Evolutionary conservation across 139 green algal species (phyloP).

Genomic region (Penium margaritaceum): DNA sequence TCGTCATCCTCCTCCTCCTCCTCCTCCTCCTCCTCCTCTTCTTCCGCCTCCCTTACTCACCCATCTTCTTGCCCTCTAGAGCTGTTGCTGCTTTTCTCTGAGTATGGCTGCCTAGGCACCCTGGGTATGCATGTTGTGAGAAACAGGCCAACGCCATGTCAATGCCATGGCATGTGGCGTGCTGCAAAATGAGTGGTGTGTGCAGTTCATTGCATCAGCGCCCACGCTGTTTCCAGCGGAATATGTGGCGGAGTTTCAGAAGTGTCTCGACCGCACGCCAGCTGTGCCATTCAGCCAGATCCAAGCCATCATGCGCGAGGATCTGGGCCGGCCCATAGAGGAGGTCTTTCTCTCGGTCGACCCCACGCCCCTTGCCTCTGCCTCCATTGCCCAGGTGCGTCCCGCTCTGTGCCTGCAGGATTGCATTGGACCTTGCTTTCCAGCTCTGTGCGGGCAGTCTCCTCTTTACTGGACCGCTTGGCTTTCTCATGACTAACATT

Average conservation of each 20-base stretch:
- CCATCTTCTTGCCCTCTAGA: not conserved
- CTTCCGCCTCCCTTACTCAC: not conserved
- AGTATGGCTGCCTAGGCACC: not conserved
- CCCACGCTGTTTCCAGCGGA: constrained; percentile 88
- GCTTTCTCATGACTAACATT: too few species aligned
- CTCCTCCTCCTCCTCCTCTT: too few species aligned
- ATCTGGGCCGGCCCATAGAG: constrained; percentile 64
- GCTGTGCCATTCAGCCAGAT: constrained; percentile 71
- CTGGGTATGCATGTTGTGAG: not conserved
- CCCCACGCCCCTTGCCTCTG: constrained; percentile 70
- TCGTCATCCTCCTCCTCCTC: too few species aligned
- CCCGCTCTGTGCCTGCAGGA: too few species aligned
- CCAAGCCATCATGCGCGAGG: constrained; percentile 58
- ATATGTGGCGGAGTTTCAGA: constrained; percentile 93
- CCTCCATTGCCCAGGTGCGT: constrained; percentile 70
- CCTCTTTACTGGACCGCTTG: too few species aligned
- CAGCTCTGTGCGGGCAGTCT: too few species aligned
- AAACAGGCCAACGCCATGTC: not conserved
- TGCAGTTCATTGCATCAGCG: constrained; percentile 81
- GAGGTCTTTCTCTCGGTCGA: constrained; percentile 79
- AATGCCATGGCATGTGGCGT: not conserved
- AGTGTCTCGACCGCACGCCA: constrained; percentile 83
- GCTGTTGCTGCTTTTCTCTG: not conserved
- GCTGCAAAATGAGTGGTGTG: not conserved
- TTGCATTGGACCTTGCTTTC: too few species aligned